These are phyloP conservation scores for Saitoella complicata DNA, from an alignment of 805 yeast genomes.

Conservation along the genomic window DNA sequence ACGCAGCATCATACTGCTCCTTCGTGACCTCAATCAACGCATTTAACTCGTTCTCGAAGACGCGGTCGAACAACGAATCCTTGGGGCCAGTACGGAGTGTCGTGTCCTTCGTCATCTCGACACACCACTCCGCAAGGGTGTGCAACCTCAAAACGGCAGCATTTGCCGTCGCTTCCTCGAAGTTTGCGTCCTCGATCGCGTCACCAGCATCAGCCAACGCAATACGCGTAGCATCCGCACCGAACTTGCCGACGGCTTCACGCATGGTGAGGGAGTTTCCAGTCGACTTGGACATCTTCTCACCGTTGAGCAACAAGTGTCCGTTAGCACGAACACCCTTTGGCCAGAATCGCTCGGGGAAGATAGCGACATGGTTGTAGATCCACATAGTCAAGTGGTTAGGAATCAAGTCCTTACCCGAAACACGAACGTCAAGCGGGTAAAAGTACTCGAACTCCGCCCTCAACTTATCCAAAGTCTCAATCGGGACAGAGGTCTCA, in stretches of 20 bases:
- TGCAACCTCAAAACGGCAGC: constrained; percentile 90
- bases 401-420: constrained; percentile 94
- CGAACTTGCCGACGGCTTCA: constrained; percentile 72
- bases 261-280: constrained; percentile 90
- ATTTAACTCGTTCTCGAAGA: constrained; percentile 91
- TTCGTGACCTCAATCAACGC: constrained; percentile 56
- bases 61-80: constrained; percentile 61
- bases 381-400: constrained; percentile 93
- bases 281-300: constrained; percentile 94
- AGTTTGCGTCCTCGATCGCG: constrained; percentile 91
- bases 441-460: constrained; percentile 94
- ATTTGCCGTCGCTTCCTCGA: constrained; percentile 90
- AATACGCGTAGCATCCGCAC: constrained; percentile 95
- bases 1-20: constrained; percentile 52
- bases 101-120: constrained; percentile 32
- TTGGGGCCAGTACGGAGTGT: constrained; percentile 25
- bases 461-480: constrained; percentile 56
- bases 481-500: constrained; percentile 41
- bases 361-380: constrained; percentile 81
- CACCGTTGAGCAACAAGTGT: constrained; percentile 85
- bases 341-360: constrained; percentile 89
- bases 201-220: constrained; percentile 99
- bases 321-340: constrained; percentile 88
- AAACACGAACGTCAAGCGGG: constrained; percentile 79
- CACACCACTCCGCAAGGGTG: constrained; percentile 91